Evolutionary conservation across 176 grass and related monocot genomes (phyloP).

Genomic region (Hordeum vulgare): MorexV3_pseudomolecules_assembly NC_058521.1:154894240-154894739

Average conservation of each 20-base stretch:
- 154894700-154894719: background rate
- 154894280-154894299: slow-evolving; percentile 14
- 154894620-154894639: background rate
- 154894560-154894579: slow-evolving; percentile 34
- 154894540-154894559: background rate
- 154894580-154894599: slow-evolving; percentile 48
- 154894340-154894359: slow-evolving; percentile 36
- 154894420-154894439: slow-evolving; percentile 39
- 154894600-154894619: slow-evolving; percentile 30
- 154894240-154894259: slow-evolving; percentile 17
- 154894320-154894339: slow-evolving; percentile 22
- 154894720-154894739: background rate
- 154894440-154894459: slow-evolving; percentile 27
- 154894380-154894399: slow-evolving; percentile 23
- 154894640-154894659: background rate
- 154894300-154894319: slow-evolving; percentile 19
- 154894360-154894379: background rate
- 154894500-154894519: background rate
- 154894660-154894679: background rate
- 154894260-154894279: slow-evolving; percentile 49
- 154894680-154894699: background rate
- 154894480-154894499: background rate
- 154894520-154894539: background rate
- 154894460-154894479: slow-evolving; percentile 39
- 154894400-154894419: slow-evolving; percentile 19